These are phyloP conservation scores for Candida gigantensis DNA, from an alignment of 1,139 yeast species.

Conservation along the genomic window DNA sequence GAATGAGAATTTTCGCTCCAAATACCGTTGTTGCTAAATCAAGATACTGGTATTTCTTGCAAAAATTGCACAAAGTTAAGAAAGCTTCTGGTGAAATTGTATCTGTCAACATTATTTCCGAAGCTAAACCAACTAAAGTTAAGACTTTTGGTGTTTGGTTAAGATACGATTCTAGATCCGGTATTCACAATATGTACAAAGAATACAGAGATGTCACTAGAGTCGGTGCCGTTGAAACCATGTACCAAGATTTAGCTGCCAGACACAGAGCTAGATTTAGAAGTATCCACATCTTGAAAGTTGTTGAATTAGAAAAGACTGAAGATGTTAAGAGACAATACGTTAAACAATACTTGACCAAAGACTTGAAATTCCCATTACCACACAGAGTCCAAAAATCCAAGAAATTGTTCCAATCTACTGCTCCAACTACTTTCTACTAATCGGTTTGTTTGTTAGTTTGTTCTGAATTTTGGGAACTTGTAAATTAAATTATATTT, in stretches of 20 bases:
- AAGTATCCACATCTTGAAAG: conserved; percentile 97
- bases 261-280: conserved; percentile 99
- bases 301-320: conserved; percentile 96
- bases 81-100: conserved; percentile 99
- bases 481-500: conserved; percentile 2
- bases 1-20: conserved; percentile 99
- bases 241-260: conserved; percentile 99
- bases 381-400: conserved; percentile 99
- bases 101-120: conserved; percentile 86
- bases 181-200: conserved; percentile 99
- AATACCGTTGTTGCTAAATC: conserved; percentile 99
- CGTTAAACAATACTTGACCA: conserved; percentile 94
- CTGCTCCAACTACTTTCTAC: conserved; percentile 97
- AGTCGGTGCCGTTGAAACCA: conserved; percentile 97
- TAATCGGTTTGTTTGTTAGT: conserved; percentile 33
- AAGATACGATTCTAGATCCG: conserved; percentile 99
- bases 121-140: conserved; percentile 97
- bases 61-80: conserved; percentile 99
- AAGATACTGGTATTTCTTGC: conserved; percentile 99
- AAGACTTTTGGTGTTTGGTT: conserved; percentile 99
- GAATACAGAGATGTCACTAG: conserved; percentile 99
- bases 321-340: conserved; percentile 99
- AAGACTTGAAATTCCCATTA: conserved; percentile 99
- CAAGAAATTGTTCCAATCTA: conserved; percentile 83
- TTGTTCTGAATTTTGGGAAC: neutral